phyloP scores from a whole-genome alignment of 768 basidiomycete species.

The Crucibulum laeve region DNA sequence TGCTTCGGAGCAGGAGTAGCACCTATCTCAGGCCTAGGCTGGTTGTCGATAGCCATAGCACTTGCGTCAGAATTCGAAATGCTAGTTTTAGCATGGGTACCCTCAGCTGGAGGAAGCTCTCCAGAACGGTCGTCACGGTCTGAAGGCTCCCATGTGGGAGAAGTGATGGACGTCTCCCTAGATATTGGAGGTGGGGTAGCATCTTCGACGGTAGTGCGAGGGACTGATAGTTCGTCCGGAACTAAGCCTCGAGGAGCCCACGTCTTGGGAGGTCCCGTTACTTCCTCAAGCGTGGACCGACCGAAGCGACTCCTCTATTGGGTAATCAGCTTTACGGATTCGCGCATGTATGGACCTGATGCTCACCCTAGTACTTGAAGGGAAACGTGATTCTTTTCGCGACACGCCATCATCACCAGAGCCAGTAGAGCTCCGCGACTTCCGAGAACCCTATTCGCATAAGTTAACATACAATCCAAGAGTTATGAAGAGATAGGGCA shows the following conservation, averaged over 20 bases:
- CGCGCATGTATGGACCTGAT: neutral
- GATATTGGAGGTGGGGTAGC: constrained; percentile 22
- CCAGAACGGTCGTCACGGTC: constrained; percentile 8
- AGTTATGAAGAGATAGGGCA: too few species aligned
- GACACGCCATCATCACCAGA: too few species aligned
- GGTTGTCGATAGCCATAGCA: neutral
- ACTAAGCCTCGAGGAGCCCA: constrained; percentile 1
- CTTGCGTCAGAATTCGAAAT: constrained; percentile 7
- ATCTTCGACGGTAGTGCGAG: constrained; percentile 6
- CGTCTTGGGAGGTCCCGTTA: neutral
- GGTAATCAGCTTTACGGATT: neutral
- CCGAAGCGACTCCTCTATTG: neutral
- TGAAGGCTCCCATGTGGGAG: constrained; percentile 15
- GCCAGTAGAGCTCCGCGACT: too few species aligned
- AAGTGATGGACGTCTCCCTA: constrained; percentile 21
- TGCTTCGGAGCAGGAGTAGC: too few species aligned
- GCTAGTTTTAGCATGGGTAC: constrained; percentile 8
- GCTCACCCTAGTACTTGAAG: too few species aligned
- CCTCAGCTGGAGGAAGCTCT: constrained; percentile 11
- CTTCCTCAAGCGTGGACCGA: neutral
- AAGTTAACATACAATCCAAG: too few species aligned
- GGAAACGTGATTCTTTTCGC: too few species aligned
- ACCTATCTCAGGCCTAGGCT: too few species aligned
- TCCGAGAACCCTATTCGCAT: too few species aligned
- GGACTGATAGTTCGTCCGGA: neutral